Conservation (phyloP, 2,329 filamentous ascomycete species). For the Colletotrichum sp. region DNA sequence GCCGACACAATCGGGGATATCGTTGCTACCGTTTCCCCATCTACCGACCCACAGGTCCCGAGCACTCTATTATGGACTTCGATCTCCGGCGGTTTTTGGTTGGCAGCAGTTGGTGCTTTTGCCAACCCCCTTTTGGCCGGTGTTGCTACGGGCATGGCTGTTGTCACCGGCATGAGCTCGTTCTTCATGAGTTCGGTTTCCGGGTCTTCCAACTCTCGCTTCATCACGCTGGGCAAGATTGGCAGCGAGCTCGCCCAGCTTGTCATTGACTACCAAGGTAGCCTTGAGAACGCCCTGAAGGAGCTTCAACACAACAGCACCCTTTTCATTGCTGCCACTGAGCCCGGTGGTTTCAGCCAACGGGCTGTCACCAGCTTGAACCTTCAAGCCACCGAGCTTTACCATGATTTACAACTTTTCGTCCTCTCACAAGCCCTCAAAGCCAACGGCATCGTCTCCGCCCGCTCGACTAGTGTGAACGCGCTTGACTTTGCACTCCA, state of each 20-base stretch:
- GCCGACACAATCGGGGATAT: slow-evolving; percentile 29
- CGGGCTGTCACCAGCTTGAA: slow-evolving; percentile 28
- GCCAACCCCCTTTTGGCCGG: slow-evolving; percentile 10
- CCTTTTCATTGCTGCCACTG: slow-evolving; percentile 23
- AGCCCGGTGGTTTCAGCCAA: slow-evolving; percentile 28
- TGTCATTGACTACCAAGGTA: slow-evolving; percentile 28
- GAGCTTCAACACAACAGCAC: slow-evolving; percentile 25
- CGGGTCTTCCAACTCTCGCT: slow-evolving; percentile 26
- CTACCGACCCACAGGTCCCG: slow-evolving; percentile 22
- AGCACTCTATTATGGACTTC: slow-evolving; percentile 25
- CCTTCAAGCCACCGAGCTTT: slow-evolving; percentile 26
- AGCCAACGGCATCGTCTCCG: slow-evolving; percentile 26
- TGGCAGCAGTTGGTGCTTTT: slow-evolving; percentile 19
- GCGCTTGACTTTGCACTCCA: slow-evolving; percentile 23
- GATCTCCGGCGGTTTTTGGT: slow-evolving; percentile 24
- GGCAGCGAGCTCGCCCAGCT: slow-evolving; percentile 26
- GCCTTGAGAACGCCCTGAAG: slow-evolving; percentile 22
- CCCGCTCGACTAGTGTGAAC: slow-evolving; percentile 25
- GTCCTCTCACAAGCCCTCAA: slow-evolving; percentile 25
- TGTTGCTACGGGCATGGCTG: slow-evolving; percentile 15
- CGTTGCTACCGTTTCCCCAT: slow-evolving; percentile 28
- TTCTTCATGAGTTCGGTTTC: slow-evolving; percentile 8
- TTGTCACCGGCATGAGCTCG: slow-evolving; percentile 3
- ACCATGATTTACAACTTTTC: slow-evolving; percentile 26
- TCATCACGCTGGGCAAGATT: slow-evolving; percentile 29